phyloP scores from a whole-genome alignment of 139 green algal genomes.

The Coccomyxa sp. region DNA sequence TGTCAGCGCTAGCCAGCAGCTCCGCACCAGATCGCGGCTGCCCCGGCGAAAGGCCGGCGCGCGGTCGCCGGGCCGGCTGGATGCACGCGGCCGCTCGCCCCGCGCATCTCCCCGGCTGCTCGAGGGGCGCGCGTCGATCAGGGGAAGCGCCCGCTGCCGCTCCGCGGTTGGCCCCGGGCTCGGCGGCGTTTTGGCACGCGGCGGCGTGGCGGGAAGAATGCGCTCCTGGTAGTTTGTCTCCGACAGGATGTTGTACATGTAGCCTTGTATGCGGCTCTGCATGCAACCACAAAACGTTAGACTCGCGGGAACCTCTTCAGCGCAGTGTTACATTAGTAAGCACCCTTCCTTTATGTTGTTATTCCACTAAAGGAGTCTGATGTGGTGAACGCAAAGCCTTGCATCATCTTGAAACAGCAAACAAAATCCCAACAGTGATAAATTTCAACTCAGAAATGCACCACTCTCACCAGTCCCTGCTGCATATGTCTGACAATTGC shows the following conservation, averaged over 20 bases:
- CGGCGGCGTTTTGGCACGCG: background rate
- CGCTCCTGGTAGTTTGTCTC: slow-evolving; percentile 12
- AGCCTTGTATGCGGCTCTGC: slow-evolving; percentile 25
- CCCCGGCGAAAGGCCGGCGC: background rate
- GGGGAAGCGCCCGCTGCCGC: background rate
- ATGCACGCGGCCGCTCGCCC: background rate
- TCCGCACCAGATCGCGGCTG: background rate
- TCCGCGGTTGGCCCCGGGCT: background rate
- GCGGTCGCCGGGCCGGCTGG: too few species aligned
- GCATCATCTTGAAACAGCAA: too few species aligned
- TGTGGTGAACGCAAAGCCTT: too few species aligned
- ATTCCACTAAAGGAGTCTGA: too few species aligned
- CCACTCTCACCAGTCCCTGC: too few species aligned
- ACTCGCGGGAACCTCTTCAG: background rate
- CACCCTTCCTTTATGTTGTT: too few species aligned
- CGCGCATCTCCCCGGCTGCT: too few species aligned
- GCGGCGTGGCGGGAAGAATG: slow-evolving; percentile 5
- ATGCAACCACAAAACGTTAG: background rate
- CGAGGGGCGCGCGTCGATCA: background rate
- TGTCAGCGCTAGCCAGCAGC: too few species aligned
- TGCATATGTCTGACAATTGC: too few species aligned
- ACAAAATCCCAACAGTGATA: too few species aligned
- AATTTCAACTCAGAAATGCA: too few species aligned
- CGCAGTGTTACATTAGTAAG: too few species aligned
- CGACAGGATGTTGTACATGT: slow-evolving; percentile 16